Conservation (phyloP, 1,284 basidiomycete species). For the Trichosporon sp. region DNA sequence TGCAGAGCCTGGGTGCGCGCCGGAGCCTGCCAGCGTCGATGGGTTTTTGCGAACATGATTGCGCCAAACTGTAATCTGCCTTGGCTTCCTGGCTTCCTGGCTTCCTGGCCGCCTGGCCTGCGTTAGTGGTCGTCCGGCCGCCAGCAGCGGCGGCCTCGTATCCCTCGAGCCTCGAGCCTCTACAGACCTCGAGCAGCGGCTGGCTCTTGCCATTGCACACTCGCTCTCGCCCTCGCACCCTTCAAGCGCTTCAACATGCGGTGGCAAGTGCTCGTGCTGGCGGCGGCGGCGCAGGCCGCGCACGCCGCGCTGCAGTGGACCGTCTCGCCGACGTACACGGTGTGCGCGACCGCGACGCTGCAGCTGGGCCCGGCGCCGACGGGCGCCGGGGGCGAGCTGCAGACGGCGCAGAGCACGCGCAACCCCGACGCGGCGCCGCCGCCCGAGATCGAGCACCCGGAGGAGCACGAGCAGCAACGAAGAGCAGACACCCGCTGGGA, state of each 20-base stretch:
- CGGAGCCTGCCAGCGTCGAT: background rate
- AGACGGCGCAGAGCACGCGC: background rate
- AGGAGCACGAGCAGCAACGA: background rate
- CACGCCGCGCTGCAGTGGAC: background rate
- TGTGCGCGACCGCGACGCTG: background rate
- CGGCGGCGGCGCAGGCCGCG: background rate
- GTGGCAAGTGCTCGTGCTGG: background rate
- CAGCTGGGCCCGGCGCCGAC: background rate
- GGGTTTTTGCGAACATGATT: background rate
- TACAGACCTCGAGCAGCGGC: too few relatives aligned
- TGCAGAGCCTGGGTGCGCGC: too few relatives aligned
- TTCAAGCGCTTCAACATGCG: background rate
- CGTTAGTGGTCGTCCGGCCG: background rate
- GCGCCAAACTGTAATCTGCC: background rate
- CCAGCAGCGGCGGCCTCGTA: background rate
- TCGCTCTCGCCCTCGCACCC: background rate
- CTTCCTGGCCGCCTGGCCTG: background rate
- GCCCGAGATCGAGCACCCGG: background rate
- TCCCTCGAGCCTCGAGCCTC: background rate
- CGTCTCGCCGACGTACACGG: constrained; percentile 1
- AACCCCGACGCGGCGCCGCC: background rate
- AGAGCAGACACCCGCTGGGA: background rate
- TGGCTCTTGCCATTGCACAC: background rate
- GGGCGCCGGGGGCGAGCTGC: background rate
- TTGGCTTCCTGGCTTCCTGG: background rate